phyloP scores from a whole-genome alignment of 495 filamentous ascomycete genomes.

The Penicillium ochrochloron region DNA sequence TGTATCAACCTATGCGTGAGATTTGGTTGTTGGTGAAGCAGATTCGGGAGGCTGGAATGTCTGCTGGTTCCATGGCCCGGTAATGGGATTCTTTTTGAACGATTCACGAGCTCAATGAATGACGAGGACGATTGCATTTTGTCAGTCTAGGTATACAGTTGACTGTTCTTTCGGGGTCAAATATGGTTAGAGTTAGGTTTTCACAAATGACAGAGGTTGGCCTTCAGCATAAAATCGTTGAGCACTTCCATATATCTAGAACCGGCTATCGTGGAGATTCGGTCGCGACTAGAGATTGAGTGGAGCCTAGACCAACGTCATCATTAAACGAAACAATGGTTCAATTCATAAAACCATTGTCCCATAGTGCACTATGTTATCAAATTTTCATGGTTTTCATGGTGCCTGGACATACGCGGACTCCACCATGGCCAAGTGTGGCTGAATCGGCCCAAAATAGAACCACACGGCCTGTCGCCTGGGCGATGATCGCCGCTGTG shows the following conservation, averaged over 20 bases:
- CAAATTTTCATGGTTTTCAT: not conserved
- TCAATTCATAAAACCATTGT: not conserved
- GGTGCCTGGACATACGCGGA: not conserved
- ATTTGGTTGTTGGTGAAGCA: conserved; percentile 35
- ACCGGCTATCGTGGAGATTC: not conserved
- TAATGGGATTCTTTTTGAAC: conserved; percentile 5
- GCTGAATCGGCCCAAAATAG: conserved; percentile 37
- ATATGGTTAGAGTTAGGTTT: not conserved
- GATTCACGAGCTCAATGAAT: conserved; percentile 15
- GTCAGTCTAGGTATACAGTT: not conserved
- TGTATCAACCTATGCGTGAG: conserved; percentile 43
- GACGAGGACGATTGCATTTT: conserved; percentile 10
- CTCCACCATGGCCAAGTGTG: conserved; percentile 18
- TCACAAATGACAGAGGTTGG: not conserved
- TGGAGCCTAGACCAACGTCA: not conserved
- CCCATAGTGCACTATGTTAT: not conserved
- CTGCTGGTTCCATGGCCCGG: conserved; percentile 6
- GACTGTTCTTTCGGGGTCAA: not conserved
- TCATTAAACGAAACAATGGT: not conserved
- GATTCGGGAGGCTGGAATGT: conserved; percentile 22
- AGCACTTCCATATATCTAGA: not conserved
- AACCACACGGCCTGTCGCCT: conserved; percentile 36
- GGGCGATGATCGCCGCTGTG: conserved; percentile 25
- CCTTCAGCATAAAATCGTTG: not conserved
- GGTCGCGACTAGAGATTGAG: not conserved